Evolutionary conservation across 129 eudicot species (phyloP), one percentile per base, ranked within the genome.

Genomic region (Pulicaria dysenterica): DNA sequence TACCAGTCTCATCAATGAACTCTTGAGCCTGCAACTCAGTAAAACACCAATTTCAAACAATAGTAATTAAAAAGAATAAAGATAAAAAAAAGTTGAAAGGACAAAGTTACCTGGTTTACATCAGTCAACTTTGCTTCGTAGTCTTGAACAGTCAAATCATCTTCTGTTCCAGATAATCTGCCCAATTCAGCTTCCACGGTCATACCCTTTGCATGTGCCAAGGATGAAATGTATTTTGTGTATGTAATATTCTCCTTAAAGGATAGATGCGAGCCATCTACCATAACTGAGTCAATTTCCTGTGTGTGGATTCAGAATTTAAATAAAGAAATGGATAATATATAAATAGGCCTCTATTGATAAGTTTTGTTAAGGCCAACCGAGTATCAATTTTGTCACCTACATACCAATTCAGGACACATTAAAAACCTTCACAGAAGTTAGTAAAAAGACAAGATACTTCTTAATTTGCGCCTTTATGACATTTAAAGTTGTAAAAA

Each of bases 241-340:
- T 84, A 90, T n/a, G 85, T 79, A 57, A 91, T 78, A 71, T 95
- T 95, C 43, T 90, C 91, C 79, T 74, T 73, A 43, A 90, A 86
- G 51, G 96, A 48, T 58, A 90, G 91, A 74, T 95, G 96, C 62
- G 99, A 95, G 67, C 99, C 99, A 53, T 95, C 99, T 64, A 81
- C 97, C 99, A 95, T 95, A 64, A 95, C 80, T 11, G 97, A 95
- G 82, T 95, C 94, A 81, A 95, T 78, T 69, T 86, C 97, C 99
- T 95, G 85, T 42, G 49, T 72, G 72, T 72, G 56, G 44, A 67
- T 51, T 56, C 5, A 73, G 45, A 49, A 64, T 39, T n/a, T 59
- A 7, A 63, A 39, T 41, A 36, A 3, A 41, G 15, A 58, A 46
- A 45, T 24, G 66, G 2, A 24, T 2, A 24, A 24, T 24, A 24